Percentiles rank a stretch among this genome's conserved stretches.
Conservation (phyloP, 176 grass and related monocot genomes). For the Musa acuminata region DNA sequence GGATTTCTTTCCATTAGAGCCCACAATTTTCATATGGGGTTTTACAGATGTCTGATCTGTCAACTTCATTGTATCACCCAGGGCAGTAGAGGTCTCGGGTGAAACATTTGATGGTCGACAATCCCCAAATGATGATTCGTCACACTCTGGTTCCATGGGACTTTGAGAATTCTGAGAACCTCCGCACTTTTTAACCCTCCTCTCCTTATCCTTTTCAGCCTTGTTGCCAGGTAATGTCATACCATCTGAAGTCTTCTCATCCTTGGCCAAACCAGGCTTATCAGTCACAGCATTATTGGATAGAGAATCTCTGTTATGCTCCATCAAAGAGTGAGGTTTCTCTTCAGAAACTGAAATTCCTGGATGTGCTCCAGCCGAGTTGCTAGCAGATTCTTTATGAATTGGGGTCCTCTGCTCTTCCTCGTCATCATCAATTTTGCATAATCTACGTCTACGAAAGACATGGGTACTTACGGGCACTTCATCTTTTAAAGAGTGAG, state of each 20-base stretch:
- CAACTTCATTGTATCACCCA: constrained; percentile 29
- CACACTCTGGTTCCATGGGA: neutral
- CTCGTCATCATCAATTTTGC: constrained; percentile 49
- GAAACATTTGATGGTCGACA: constrained; percentile 26
- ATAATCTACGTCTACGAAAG: constrained; percentile 43
- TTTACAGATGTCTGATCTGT: constrained; percentile 40
- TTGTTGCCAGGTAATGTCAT: constrained; percentile 39
- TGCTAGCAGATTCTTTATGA: constrained; percentile 41
- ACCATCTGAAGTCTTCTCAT: constrained; percentile 40
- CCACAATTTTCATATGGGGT: constrained; percentile 26
- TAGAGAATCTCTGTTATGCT: constrained; percentile 22
- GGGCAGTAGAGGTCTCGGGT: constrained; percentile 22
- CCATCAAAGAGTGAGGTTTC: constrained; percentile 33
- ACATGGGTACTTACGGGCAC: constrained; percentile 21
- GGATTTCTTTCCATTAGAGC: constrained; percentile 46
- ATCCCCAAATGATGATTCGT: constrained; percentile 7
- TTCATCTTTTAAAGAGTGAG: constrained; percentile 31
- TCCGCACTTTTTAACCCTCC: constrained; percentile 26
- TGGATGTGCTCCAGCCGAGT: constrained; percentile 25
- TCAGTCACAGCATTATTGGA: constrained; percentile 32
- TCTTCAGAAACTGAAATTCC: constrained; percentile 20
- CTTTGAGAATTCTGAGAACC: neutral
- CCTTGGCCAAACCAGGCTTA: constrained; percentile 32
- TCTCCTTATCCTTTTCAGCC: constrained; percentile 28
- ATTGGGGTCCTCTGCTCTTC: constrained; percentile 62